These are phyloP conservation scores for Fistulina hepatica DNA, from an alignment of 1,284 basidiomycete species.

Conservation along the genomic window DNA sequence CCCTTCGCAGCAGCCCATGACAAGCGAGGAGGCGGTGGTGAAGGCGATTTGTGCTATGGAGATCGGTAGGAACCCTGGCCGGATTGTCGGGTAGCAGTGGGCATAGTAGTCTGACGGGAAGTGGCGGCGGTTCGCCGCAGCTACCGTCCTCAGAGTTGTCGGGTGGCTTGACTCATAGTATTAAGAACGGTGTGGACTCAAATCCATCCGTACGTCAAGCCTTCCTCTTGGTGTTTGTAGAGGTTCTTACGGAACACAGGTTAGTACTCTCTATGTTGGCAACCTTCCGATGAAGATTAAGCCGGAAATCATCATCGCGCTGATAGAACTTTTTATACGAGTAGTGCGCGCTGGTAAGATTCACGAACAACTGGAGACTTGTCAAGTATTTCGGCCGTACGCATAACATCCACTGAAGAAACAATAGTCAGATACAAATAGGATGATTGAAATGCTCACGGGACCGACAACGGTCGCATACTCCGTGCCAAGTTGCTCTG, in stretches of 20 bases:
- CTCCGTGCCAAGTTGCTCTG: constrained; percentile 27
- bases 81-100: not conserved
- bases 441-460: constrained; percentile 22
- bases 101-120: constrained; percentile 4
- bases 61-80: not conserved
- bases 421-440: too few relatives aligned
- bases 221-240: not conserved
- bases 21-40: not conserved
- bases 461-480: constrained; percentile 33
- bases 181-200: constrained; percentile 25
- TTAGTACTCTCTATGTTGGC: constrained; percentile 92
- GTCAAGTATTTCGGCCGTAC: too few relatives aligned
- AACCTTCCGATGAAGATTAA: constrained; percentile 73
- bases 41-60: not conserved
- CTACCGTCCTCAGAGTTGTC: constrained; percentile 41
- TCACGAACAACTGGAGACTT: constrained; percentile 2
- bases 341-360: constrained; percentile 26
- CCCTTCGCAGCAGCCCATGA: too few relatives aligned
- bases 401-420: too few relatives aligned
- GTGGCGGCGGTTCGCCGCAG: constrained; percentile 28
- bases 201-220: not conserved
- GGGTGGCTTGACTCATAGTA: constrained; percentile 34
- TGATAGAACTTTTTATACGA: constrained; percentile 31
- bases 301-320: constrained; percentile 32
- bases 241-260: constrained; percentile 84